Evolutionary conservation across 225 moss, liverwort and hornwort genomes (phyloP).

Genomic region (Antitrichia curtipendula): DNA sequence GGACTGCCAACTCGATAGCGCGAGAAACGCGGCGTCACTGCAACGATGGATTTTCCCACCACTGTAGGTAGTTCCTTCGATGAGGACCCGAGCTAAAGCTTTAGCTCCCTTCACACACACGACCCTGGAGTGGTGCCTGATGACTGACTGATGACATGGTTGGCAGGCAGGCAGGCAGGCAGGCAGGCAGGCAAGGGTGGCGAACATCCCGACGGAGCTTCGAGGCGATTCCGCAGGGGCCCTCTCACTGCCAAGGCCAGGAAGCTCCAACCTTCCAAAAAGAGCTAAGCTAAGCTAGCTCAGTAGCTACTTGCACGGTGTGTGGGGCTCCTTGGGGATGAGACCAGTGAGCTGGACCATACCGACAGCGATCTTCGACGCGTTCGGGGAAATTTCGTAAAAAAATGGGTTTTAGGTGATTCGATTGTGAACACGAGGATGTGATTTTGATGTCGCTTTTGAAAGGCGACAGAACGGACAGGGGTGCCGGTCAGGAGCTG

Average conservation of each 20-base stretch:
- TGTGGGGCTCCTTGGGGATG: background rate
- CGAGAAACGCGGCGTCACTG: background rate
- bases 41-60: background rate
- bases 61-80: background rate
- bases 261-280: no score
- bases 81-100: background rate
- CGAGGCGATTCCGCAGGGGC: background rate
- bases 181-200: background rate
- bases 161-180: background rate
- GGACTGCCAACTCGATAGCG: background rate
- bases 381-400: background rate
- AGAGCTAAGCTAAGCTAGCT: background rate
- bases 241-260: background rate
- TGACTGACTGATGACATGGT: background rate
- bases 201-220: background rate
- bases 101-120: background rate
- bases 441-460: background rate
- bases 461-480: background rate
- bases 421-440: background rate
- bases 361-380: background rate
- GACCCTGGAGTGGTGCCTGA: background rate
- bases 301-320: background rate
- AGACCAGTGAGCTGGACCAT: background rate
- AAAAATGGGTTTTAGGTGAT: accelerated
- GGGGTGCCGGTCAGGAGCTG: background rate